Conservation (phyloP, 352 stramenopile species). For the Pythium guiyangense region DNA sequence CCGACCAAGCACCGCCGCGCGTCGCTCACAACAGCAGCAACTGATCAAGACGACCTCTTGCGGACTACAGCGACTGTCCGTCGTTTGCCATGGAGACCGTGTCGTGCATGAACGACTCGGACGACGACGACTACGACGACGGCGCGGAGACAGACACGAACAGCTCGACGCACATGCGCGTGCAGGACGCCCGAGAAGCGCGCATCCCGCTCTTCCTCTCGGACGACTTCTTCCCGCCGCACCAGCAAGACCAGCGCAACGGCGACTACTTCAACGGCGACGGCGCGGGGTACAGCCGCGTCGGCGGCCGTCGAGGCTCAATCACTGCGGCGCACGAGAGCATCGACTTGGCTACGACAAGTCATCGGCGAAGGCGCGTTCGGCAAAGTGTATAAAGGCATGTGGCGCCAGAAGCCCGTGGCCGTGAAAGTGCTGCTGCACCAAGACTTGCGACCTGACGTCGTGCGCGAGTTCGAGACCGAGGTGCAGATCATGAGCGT, state of each 20-base stretch:
- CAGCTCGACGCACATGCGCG: constrained; percentile 38
- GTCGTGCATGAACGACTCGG: constrained; percentile 10
- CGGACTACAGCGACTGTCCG: constrained; percentile 25
- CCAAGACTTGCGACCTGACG: constrained; percentile 62
- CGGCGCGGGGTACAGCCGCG: constrained; percentile 1
- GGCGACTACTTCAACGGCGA: constrained; percentile 15
- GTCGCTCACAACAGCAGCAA: constrained; percentile 7
- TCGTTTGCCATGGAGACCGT: constrained; percentile 10
- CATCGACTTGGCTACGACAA: constrained; percentile 64
- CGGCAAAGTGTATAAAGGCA: constrained; percentile 67
- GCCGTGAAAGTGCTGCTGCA: constrained; percentile 75
- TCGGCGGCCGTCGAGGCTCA: constrained; percentile 12
- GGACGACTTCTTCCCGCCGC: constrained; percentile 33
- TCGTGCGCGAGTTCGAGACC: constrained; percentile 73
- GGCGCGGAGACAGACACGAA: constrained; percentile 30
- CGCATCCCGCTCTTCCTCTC: constrained; percentile 63
- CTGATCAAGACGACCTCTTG: constrained; percentile 22
- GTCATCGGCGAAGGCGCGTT: constrained; percentile 80
- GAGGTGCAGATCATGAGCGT: constrained; percentile 86
- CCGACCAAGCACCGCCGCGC: constrained; percentile 14
- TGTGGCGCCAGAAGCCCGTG: constrained; percentile 49
- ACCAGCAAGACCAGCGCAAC: constrained; percentile 18
- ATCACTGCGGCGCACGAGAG: constrained; percentile 37
- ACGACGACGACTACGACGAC: constrained; percentile 22
- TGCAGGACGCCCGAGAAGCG: constrained; percentile 39